Percentiles rank a stretch among this genome's conserved stretches.
phyloP scores from a whole-genome alignment of 176 grass and related monocot species.

The Carex cristatella region DNA sequence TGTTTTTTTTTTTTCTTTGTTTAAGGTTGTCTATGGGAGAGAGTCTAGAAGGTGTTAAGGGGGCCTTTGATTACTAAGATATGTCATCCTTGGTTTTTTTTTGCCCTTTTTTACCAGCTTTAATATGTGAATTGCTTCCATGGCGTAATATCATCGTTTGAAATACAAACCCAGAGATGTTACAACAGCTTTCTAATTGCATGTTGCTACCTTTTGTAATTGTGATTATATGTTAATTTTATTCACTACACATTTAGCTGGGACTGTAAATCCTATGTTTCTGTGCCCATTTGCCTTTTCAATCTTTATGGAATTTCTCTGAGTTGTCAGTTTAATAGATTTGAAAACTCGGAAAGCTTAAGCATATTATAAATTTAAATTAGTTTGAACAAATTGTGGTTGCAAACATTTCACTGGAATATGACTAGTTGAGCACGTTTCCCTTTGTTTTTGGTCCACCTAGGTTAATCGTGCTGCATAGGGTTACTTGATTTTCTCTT shows the following conservation, averaged over 20 bases:
- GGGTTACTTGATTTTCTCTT: not conserved
- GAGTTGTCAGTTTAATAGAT: not conserved
- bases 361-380: not conserved
- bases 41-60: constrained; percentile 34
- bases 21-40: constrained; percentile 35
- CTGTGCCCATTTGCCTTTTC: not conserved
- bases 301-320: not conserved
- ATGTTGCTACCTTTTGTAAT: not conserved
- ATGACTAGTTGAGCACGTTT: not conserved
- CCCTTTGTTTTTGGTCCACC: not conserved
- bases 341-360: not conserved
- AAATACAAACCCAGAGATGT: not conserved
- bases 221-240: not conserved
- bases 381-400: not conserved
- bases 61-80: constrained; percentile 29
- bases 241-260: not conserved
- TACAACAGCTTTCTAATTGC: not conserved
- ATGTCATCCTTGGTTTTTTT: not conserved
- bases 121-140: not conserved
- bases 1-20: not conserved
- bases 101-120: not conserved
- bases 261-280: not conserved
- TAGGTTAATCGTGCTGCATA: not conserved
- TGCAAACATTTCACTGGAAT: not conserved
- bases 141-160: not conserved